Base-by-base conservation (phyloP, 2,329 filamentous ascomycete species). In the Aureobasidium sp. region DNA sequence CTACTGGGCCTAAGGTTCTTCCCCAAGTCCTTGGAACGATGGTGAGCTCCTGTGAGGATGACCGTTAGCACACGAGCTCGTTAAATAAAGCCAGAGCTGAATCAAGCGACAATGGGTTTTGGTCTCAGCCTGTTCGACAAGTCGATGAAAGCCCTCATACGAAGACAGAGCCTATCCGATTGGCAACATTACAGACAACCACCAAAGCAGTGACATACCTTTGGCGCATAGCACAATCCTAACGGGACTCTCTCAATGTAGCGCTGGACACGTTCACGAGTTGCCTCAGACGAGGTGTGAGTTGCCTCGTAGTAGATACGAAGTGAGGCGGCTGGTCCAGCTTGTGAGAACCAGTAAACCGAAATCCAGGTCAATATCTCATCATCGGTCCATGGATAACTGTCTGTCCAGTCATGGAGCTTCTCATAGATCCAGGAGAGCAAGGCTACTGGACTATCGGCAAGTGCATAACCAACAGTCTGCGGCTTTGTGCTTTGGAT, bases 401-500 rank as follows among this genome's bases (percentile, higher is more conserved):
- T 68, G 68, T 92, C 88, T 0, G 85, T 85, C 89, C 89, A 93
- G 67, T 89, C 86, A 66, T 87, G 84, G 41, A 93, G 75, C 71
- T 93, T 93, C 74, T 93, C 90, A 66, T 89, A 89, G 37, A 93
- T 85, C 90, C 90, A 94, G 0, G 87, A 84, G 1, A 93, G 77
- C 3, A 91, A 75, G 0, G 82, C 87, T 0, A 89, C 82, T 0
- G 89, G 90, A 7, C 82, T 86, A 70, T 91, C 88, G 0, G 83
- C 79, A 3, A 92, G 77, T 0, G 79, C 84, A 68, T 89, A 90
- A 0, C 86, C 86, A 0, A 92, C 70, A 0, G 89, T 93, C 57
- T 90, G 84, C 0, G 90, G 89, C 62, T 87, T 86, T 0, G 88
- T 91, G 45, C 45, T 74, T 67, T 90, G 87, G 63, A 82, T 74